phyloP scores from a whole-genome alignment of 75 land plant genomes.

The Cupressus sempervirens region DNA sequence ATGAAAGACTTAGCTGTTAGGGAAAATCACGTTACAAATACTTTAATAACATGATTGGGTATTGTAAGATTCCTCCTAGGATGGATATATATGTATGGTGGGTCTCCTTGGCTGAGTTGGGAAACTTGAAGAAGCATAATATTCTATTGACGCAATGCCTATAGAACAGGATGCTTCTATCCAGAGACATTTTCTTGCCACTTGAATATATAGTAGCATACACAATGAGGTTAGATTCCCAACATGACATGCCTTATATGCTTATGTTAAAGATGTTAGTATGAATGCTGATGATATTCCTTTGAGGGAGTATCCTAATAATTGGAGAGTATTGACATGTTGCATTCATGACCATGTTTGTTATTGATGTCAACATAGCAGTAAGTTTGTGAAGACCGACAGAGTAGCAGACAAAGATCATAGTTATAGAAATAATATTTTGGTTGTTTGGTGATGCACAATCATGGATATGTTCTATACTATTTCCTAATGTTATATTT shows the following conservation, averaged over 20 bases:
- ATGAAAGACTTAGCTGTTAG: conserved; percentile 29
- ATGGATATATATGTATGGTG: conserved; percentile 3
- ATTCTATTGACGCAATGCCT: not conserved
- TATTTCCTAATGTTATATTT: too few species aligned
- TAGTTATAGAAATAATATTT: too few species aligned
- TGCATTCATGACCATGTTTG: too few species aligned
- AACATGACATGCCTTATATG: not conserved
- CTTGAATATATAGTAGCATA: not conserved
- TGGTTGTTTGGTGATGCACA: too few species aligned
- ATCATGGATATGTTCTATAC: too few species aligned
- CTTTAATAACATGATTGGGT: not conserved
- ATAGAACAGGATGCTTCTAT: not conserved
- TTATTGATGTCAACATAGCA: too few species aligned
- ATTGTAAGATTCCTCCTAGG: not conserved
- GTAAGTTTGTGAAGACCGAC: too few species aligned
- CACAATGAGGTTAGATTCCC: not conserved
- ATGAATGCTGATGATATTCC: too few species aligned
- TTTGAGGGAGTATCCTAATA: too few species aligned
- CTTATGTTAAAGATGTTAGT: not conserved
- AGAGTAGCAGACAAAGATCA: too few species aligned
- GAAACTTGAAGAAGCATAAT: not conserved
- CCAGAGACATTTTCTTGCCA: not conserved
- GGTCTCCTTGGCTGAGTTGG: conserved; percentile 12
- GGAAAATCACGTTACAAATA: not conserved
- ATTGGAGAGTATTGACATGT: too few species aligned